Evolutionary conservation across 2,329 filamentous ascomycete genomes (phyloP).

Genomic region (Tolypocladium amazonense): DNA sequence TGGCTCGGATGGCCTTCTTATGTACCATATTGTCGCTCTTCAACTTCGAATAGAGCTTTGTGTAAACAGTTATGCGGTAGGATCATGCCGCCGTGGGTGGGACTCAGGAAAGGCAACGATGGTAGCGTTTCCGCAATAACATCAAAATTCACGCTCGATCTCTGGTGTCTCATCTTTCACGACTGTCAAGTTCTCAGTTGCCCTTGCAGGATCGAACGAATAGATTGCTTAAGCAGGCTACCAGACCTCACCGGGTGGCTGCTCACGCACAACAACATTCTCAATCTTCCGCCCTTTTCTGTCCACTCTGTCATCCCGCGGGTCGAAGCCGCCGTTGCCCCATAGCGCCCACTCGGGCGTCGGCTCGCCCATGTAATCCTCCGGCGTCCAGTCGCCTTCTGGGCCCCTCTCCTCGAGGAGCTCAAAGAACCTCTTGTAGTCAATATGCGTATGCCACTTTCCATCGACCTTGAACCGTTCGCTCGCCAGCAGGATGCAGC

Average conservation of each 20-base stretch:
- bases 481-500: slow-evolving; percentile 80
- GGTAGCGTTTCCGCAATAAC: slow-evolving; percentile 18
- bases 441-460: slow-evolving; percentile 84
- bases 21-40: slow-evolving; percentile 31
- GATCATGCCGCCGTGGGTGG: slow-evolving; percentile 15
- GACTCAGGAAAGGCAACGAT: slow-evolving; percentile 19
- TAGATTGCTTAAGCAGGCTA: not conserved
- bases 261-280: slow-evolving; percentile 20
- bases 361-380: slow-evolving; percentile 78
- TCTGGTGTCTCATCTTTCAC: not conserved
- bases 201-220: not conserved
- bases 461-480: slow-evolving; percentile 66
- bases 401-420: slow-evolving; percentile 59
- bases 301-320: slow-evolving; percentile 76
- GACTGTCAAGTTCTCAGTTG: not conserved
- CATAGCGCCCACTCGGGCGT: slow-evolving; percentile 93
- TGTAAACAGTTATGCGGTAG: slow-evolving; percentile 29
- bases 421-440: slow-evolving; percentile 82
- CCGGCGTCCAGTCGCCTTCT: slow-evolving; percentile 65
- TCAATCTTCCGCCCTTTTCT: slow-evolving; percentile 66
- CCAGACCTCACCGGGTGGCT: slow-evolving; percentile 11
- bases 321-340: slow-evolving; percentile 92
- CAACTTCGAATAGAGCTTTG: slow-evolving; percentile 26
- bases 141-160: slow-evolving; percentile 10
- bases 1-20: slow-evolving; percentile 11